Evolutionary conservation across 2,329 filamentous ascomycete species (phyloP), one percentile per base, ranked within the genome.

Genomic region (Diaporthe eres): DNA sequence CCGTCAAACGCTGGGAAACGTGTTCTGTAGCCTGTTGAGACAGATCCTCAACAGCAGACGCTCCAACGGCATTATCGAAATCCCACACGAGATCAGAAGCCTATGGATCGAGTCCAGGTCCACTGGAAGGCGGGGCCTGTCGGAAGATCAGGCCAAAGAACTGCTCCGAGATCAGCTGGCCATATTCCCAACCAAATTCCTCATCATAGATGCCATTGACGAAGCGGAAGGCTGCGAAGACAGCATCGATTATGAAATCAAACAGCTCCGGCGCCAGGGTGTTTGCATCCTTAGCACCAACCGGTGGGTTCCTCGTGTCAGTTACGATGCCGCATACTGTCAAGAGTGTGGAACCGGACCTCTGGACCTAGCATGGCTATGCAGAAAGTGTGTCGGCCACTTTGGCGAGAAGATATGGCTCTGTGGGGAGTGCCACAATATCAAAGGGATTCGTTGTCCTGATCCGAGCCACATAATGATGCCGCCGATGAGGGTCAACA

Each of bases 341-440:
- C 28, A 34, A 17, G 19, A 34, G 17, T 58, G 55, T 34, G 55
- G 55, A 19, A 34, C 28, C 7, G 55, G 55, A 9, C 55, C 55
- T 28, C 55, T 58, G 55, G 55, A 58, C 15, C 55, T 58, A 31
- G 28, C 28, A 10, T 58, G 55, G 55, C 55, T 34, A 3, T 58
- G 55, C 17, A 58, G 28, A 3, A 34, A 22, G 17, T 58, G 55
- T 19, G 6, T 10, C 31, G 55, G 55, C 55, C 55, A 58, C 17
- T 58, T 58, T 34, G 55, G 17, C 28, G 55, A 58, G 55, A 58
- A 58, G 17, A 17, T 34, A 17, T 58, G 55, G 55, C 55, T 58
- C 10, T 58, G 55, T 15, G 4, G 28, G 55, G 55, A 58, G 15
- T 58, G 55, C 55, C 31, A 58, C 8, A 22, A 34, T 4, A 15